Evolutionary conservation across 352 stramenopile genomes (phyloP), one percentile per base, ranked within the genome.

Genomic region (Phytophthora meadii): DNA sequence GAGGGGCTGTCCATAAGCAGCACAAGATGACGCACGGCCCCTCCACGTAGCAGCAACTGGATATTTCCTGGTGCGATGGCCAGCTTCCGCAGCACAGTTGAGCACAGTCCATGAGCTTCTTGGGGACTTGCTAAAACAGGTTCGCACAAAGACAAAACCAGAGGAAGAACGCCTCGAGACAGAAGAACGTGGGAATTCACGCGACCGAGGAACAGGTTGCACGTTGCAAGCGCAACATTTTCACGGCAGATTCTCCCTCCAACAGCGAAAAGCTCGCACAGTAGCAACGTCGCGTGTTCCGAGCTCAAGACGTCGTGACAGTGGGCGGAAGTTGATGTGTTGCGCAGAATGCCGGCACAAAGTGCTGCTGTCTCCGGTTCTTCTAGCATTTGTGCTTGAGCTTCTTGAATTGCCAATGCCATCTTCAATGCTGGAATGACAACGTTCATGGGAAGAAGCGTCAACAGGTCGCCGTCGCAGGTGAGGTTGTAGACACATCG

Each of bases 61-160:
- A 63, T 74, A 60, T 93, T 93, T n/a, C 84, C 82, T 11, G 84
- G 84, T 12, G 82, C 81, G 17, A 90, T 79, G 1, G 82, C 77
- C 27, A 93, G 50, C 54, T 90, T 93, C 12, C 84, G 75, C 11
- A 93, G 54, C 9, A 88, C 82, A 2, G 82, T 79, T 8, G 82
- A 89, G 37, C 72, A 81, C 19, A 93, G 66, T 0, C 63, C 57
- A 10, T 77, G 77, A 10, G 72, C 81, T 61, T 72, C 62, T 17
- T 47, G 30, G 3, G 34, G 28, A 25, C 3, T 34, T 30, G 51
- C 30, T 22, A 47, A 32, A 6, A 32, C 40, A 28, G 54, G 66
- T 41, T 57, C 56, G 30, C 69, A 88, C 4, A 93, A 63, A 57
- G 79, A 87, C 5, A 93, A 69, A 25, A 93, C 68, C 12, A 89